Conservation (phyloP, 2,329 filamentous ascomycete genomes). For the Phoma herbarum region DNA sequence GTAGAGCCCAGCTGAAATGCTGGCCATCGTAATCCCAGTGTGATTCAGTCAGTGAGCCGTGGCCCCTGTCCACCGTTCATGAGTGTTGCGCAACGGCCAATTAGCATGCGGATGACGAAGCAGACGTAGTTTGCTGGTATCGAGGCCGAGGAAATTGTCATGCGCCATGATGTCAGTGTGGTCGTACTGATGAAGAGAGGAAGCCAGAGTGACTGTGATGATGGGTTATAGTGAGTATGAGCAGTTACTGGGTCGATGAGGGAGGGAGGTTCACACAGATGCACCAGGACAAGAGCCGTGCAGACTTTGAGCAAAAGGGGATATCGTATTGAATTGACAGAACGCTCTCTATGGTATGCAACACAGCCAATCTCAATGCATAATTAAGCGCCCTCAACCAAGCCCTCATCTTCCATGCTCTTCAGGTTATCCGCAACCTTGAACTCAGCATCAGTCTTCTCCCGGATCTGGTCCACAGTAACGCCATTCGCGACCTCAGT, state of each 20-base stretch:
- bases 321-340: too few relatives aligned
- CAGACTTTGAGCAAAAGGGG: not conserved
- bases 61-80: not conserved
- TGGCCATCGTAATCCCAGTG: not conserved
- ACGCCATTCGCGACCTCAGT: constrained; percentile 86
- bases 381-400: constrained; percentile 13
- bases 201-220: too few relatives aligned
- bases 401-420: constrained; percentile 66
- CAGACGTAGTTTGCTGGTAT: not conserved
- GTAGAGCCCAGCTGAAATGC: not conserved
- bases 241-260: too few relatives aligned
- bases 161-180: too few relatives aligned
- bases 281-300: too few relatives aligned
- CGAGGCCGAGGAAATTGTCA: too few relatives aligned
- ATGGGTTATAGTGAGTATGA: not conserved
- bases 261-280: too few relatives aligned
- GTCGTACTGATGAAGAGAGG: too few relatives aligned
- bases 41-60: not conserved
- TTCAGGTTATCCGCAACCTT: constrained; percentile 78
- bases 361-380: not conserved
- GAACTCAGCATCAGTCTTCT: constrained; percentile 88
- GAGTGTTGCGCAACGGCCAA: not conserved
- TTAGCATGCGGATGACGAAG: not conserved
- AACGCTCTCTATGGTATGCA: constrained; percentile 6
- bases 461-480: constrained; percentile 84